These are phyloP conservation scores for Suhomyces xylopsoci DNA, from an alignment of 805 yeast species.

Conservation along the genomic window DNA sequence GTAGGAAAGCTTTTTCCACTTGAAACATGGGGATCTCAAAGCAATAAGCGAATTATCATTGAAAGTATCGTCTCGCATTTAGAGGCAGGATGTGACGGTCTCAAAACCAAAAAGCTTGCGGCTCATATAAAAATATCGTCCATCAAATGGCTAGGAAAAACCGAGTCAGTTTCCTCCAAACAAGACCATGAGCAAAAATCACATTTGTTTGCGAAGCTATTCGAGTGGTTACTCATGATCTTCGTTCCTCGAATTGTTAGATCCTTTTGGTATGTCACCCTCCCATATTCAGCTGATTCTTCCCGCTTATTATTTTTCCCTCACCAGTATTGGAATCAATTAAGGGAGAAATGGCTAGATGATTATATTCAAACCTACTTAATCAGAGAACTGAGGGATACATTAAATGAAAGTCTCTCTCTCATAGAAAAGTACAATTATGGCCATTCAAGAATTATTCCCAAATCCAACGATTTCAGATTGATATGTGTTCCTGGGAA, in stretches of 20 bases:
- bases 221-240: slow-evolving; percentile 55
- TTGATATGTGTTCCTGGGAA: slow-evolving; percentile 52
- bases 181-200: slow-evolving; percentile 42
- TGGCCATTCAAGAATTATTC: slow-evolving; percentile 52
- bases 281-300: slow-evolving; percentile 22
- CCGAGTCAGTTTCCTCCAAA: slow-evolving; percentile 24
- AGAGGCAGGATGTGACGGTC: slow-evolving; percentile 21
- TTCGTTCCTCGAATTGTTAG: slow-evolving; percentile 48
- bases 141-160: slow-evolving; percentile 54
- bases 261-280: slow-evolving; percentile 67
- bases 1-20: slow-evolving; percentile 50
- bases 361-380: slow-evolving; percentile 43
- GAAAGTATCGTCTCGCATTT: slow-evolving; percentile 37
- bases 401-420: slow-evolving; percentile 5
- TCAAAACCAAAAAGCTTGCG: neutral
- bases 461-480: slow-evolving; percentile 60
- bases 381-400: neutral
- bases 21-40: slow-evolving; percentile 49
- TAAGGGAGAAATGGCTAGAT: slow-evolving; percentile 41
- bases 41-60: slow-evolving; percentile 45
- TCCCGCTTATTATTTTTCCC: slow-evolving; percentile 49
- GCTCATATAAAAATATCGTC: slow-evolving; percentile 35
- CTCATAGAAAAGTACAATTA: slow-evolving; percentile 14
- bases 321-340: slow-evolving; percentile 54
- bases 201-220: slow-evolving; percentile 36